Evolutionary conservation across 2,329 filamentous ascomycete species (phyloP).

Genomic region (Aureobasidium namibiae): DNA sequence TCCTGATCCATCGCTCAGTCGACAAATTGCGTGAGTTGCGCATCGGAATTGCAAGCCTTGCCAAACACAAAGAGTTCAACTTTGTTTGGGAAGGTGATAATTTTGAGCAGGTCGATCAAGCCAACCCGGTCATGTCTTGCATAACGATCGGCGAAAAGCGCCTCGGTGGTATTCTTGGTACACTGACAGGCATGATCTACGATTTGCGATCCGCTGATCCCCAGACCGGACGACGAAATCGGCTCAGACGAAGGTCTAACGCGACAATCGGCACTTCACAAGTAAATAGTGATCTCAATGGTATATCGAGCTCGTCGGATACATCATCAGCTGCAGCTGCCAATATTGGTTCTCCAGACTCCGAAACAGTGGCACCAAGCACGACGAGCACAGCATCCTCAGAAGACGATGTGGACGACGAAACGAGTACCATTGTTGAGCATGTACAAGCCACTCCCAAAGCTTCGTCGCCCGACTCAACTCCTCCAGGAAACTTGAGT

Average conservation of each 20-base stretch:
- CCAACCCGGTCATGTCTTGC: constrained; percentile 42
- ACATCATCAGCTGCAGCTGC: no score
- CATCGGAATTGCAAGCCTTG: constrained; percentile 58
- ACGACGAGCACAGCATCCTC: no score
- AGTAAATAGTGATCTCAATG: not conserved
- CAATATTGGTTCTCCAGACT: no score
- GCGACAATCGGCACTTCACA: not conserved
- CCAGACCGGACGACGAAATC: not conserved
- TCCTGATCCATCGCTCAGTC: constrained; percentile 64
- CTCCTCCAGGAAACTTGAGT: not conserved
- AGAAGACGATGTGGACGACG: not conserved
- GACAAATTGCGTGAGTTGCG: constrained; percentile 60
- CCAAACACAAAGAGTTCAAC: constrained; percentile 46
- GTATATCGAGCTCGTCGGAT: not conserved
- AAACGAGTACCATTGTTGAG: not conserved
- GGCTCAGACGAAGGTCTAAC: constrained; percentile 3
- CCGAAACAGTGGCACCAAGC: not conserved
- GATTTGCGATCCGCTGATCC: constrained; percentile 36
- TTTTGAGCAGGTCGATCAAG: constrained; percentile 57
- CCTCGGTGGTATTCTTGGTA: constrained; percentile 60
- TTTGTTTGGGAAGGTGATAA: constrained; percentile 54
- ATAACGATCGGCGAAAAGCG: constrained; percentile 52
- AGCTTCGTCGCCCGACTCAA: not conserved
- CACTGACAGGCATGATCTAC: constrained; percentile 59
- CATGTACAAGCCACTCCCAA: not conserved